Evolutionary conservation across 31 red algal species (phyloP).

Genomic region (Odonthalia washingtoniensis): DNA sequence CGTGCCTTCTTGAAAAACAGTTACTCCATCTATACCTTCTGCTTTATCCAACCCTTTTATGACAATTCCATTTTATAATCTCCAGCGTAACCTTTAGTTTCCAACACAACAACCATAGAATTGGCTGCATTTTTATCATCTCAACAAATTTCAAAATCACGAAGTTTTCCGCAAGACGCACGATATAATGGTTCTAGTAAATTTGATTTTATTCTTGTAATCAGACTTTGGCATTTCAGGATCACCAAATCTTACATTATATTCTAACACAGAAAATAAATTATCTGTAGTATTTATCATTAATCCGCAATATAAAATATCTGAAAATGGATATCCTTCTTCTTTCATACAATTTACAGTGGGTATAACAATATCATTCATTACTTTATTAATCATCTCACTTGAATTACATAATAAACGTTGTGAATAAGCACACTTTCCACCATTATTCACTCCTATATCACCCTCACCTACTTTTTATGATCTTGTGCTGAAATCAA

Average conservation of each 20-base stretch:
- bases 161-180: conserved; percentile 52
- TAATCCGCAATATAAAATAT: conserved; percentile 91
- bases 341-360: conserved; percentile 85
- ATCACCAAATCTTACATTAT: conserved; percentile 98
- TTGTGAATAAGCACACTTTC: conserved; percentile 97
- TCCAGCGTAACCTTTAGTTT: conserved; percentile 90
- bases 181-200: conserved; percentile 80
- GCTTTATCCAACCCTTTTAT: conserved; percentile 78
- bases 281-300: conserved; percentile 70
- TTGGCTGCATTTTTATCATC: conserved; percentile 63
- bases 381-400: conserved; percentile 61
- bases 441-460: conserved; percentile 94
- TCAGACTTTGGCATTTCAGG: conserved; percentile 96
- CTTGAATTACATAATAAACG: conserved; percentile 67
- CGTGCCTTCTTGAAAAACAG: conserved; percentile 95
- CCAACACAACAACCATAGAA: conserved; percentile 89
- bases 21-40: conserved; percentile 68
- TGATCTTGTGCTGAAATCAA: conserved; percentile 95
- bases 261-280: conserved; percentile 86
- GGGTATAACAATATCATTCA: conserved; percentile 77
- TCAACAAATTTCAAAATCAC: conserved; percentile 38
- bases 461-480: conserved; percentile 89
- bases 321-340: conserved; percentile 82
- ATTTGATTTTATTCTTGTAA: conserved; percentile 78
- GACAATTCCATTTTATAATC: conserved; percentile 77